Base-by-base conservation (phyloP, 2,329 filamentous ascomycete species). In the Fusarium pseudocircinatum region DNA sequence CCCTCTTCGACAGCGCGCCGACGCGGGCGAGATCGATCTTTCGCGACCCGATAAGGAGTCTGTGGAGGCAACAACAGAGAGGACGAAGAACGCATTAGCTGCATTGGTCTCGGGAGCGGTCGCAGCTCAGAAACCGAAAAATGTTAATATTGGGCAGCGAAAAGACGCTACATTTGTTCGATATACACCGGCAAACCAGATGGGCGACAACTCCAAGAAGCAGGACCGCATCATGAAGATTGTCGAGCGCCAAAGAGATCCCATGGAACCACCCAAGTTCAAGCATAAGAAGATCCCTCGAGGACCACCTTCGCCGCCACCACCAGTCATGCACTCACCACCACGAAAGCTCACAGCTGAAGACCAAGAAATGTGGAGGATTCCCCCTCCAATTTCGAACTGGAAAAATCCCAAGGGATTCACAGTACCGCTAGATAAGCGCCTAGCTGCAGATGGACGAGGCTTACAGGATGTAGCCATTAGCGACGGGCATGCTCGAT, bases 371-470 rank as follows among this genome's bases (percentile, higher is more conserved):
- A 94, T 94, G 67, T 99, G 96, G 96, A 95, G 92, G 79, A 98
- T 90, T 44, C 88, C 87, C 0, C 95, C 96, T 6, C 94, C 96
- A 0, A 92, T 99, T 4, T 97, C 94, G 26, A 98, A 98, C 82
- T 99, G 96, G 96, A 99, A 99, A 89, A 99, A 99, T 82, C 94
- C 96, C 2, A 98, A 98, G 85, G 96, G 96, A 78, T 99, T 97
- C 80, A 99, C 96, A 0, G 94, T 99, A 2, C 94, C 96, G 1
- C 83, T 99, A 58, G 96, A 99, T 82, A 99, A 99, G 86, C 92
- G 96, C 80, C 85, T 99, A 76, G 96, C 96, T 24, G 96, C 96
- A 14, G 96, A 98, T 81, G 96, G 96, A 18, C 89, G 96, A 78
- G 94, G 94, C 2, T 81, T 99, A 71, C 95, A 98, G 82, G 96